Base-by-base conservation (phyloP, 2,329 filamentous ascomycete species). In the Ampelomyces quisqualis region DNA sequence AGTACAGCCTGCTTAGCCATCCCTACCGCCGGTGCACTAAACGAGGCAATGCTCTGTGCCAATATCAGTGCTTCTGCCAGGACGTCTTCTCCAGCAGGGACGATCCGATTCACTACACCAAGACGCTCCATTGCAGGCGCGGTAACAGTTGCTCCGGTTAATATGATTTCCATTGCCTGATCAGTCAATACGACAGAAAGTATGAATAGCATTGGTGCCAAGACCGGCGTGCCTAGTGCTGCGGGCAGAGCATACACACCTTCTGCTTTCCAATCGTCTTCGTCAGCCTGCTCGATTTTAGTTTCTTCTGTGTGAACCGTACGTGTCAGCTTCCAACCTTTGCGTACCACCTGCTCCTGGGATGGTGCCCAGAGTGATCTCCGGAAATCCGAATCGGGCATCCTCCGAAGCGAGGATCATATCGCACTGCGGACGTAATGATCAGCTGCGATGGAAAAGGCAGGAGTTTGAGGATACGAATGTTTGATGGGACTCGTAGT, bases 371-470 rank as follows among this genome's bases (percentile, higher is more conserved):
- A 97, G 78, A 73, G 90, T 95, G 73, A 97, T 88, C 73, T 98
- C 91, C 2, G 91, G 91, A 72, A 96, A 91, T 6, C 91, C 93
- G 65, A 98, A 96, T 63, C 86, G 93, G 57, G 91, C 90, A 14
- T 72, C 80, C 37, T 84, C 77, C 4, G 87, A 90, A 73, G 88
- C 93, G 77, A 95, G 96, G 42, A 97, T 75, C 57, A 96, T 83
- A 68, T 97, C 91, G 63, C 60, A 61, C 60, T 64, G 38, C 34
- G 39, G 11, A 18, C 11, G 24, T 20, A 19, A 28, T 17, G 13
- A 22, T 31, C 46, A 38, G 43, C 14, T 26, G 42, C 23, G 19
- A 19, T 10, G 6, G 15, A 18, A n/a, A 15, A 15, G 22, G 15
- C 7, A 27, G 13, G 14, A 29, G 14, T 15, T 17, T 9, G 15